A percentile compares a stretch with the other conserved stretches of the same genome.
These are phyloP conservation scores for Typha latifolia DNA, from an alignment of 176 grass and related monocot genomes.

Conservation along the genomic window DNA sequence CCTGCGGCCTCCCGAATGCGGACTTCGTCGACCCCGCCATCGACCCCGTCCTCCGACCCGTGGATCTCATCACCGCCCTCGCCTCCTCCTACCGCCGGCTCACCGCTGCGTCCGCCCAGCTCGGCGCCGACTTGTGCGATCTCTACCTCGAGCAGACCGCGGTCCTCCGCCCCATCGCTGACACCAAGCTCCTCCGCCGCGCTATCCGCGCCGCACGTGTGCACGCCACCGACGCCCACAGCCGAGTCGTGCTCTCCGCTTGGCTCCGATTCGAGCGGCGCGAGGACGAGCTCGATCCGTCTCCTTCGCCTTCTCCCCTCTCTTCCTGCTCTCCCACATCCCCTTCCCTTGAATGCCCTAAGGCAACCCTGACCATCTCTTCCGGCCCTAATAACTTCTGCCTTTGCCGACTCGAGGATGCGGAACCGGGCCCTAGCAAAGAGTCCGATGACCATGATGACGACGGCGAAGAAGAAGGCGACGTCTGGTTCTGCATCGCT, in stretches of 20 bases:
- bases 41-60: constrained; percentile 55
- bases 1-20: constrained; percentile 57
- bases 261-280: constrained; percentile 88
- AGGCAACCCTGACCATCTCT: constrained; percentile 44
- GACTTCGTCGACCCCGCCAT: constrained; percentile 60
- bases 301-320: constrained; percentile 33
- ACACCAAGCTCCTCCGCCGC: constrained; percentile 56
- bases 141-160: constrained; percentile 82
- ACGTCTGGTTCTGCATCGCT: constrained; percentile 83
- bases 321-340: constrained; percentile 48
- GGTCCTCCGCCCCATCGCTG: constrained; percentile 45
- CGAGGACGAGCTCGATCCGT: constrained; percentile 68
- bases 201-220: constrained; percentile 53
- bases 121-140: constrained; percentile 44
- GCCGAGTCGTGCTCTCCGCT: constrained; percentile 73
- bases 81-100: constrained; percentile 47
- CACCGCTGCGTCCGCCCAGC: constrained; percentile 12
- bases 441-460: constrained; percentile 7
- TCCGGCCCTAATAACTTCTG: constrained; percentile 33
- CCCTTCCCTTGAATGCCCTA: constrained; percentile 76
- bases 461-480: constrained; percentile 33
- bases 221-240: constrained; percentile 65
- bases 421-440: constrained; percentile 6
- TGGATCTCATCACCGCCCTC: constrained; percentile 61
- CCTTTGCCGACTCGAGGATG: constrained; percentile 41